Evolutionary conservation across 306 rosid genomes (phyloP), one percentile per base, ranked within the genome.

Genomic region (Heteromeles arbutifolia): DNA sequence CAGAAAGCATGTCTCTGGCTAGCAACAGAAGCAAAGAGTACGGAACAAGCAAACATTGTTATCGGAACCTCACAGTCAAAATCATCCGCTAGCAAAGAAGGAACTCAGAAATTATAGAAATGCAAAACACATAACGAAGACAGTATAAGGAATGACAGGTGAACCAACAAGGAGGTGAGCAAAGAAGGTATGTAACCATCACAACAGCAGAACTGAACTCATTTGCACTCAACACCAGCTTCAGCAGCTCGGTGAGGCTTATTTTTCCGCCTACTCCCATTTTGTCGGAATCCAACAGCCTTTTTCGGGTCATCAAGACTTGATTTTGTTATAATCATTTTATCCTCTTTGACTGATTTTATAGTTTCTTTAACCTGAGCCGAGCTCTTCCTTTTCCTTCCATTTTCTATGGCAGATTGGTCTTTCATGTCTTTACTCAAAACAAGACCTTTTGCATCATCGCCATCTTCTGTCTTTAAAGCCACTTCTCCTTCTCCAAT

Each of bases 231-330:
- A 21, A 93, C 96, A 45, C 98, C 96, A 5, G 90, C 97, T 84
- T 93, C 97, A 67, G 97, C 97, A 72, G 98, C 98, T 11, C 98
- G 91, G 62, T 37, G 93, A 34, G 98, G 98, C 85, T 88, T 93
- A 87, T 56, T 93, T 75, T 93, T 91, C 41, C 97, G 85, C 88
- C 97, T 82, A 81, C 97, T 91, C 11, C 98, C 92, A 74, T 83
- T 87, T 64, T 89, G 96, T 17, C 98, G 87, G 81, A 89, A 91
- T 71, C 98, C 90, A 24, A 83, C 82, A n/a, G 87, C 73, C 84
- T 91, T 89, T 4, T 80, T 71, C 4, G 90, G 63, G 70, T 86
- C 89, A 73, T 72, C 82, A 7, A 88, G 73, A 31, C 53, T 74
- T 68, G 90, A 29, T 75, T 83, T 87, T 64, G 81, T 74, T 63